A percentile compares a stretch with the other conserved stretches of the same genome.
Evolutionary conservation across 2,329 filamentous ascomycete species (phyloP).

Genomic region (Calonectria leucothoes): DNA sequence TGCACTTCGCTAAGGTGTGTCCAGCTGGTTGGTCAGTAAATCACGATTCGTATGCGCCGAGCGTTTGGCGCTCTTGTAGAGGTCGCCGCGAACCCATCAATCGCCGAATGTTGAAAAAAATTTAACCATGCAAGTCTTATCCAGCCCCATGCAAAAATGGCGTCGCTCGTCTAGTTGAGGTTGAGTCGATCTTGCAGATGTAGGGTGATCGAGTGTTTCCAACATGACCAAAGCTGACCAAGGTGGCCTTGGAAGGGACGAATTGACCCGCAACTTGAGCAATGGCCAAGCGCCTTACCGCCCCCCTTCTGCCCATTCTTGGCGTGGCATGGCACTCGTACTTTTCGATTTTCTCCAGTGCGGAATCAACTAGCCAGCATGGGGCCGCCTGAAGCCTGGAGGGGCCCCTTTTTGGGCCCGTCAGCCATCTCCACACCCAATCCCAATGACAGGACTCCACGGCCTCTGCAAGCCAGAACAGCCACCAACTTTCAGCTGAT

Average conservation of each 20-base stretch:
- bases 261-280: background rate
- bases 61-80: background rate
- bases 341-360: slow-evolving; percentile 12
- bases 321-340: background rate
- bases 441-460: slow-evolving; percentile 33
- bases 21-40: slow-evolving; percentile 20
- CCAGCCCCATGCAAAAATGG: background rate
- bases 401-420: background rate
- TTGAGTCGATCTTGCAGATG: background rate
- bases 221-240: slow-evolving; percentile 23
- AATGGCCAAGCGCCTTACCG: background rate
- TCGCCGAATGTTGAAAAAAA: background rate
- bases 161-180: background rate
- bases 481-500: slow-evolving; percentile 32
- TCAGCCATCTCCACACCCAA: slow-evolving; percentile 15
- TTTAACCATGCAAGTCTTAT: background rate
- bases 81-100: background rate
- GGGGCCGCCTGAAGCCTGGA: background rate
- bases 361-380: slow-evolving; percentile 22
- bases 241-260: background rate
- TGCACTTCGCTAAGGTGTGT: slow-evolving; percentile 19
- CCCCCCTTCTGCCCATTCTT: background rate
- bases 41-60: slow-evolving; percentile 4
- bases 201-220: background rate
- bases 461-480: slow-evolving; percentile 31